Conservation (phyloP, 495 filamentous ascomycete genomes). For the Cenococcum geophilum region DNA sequence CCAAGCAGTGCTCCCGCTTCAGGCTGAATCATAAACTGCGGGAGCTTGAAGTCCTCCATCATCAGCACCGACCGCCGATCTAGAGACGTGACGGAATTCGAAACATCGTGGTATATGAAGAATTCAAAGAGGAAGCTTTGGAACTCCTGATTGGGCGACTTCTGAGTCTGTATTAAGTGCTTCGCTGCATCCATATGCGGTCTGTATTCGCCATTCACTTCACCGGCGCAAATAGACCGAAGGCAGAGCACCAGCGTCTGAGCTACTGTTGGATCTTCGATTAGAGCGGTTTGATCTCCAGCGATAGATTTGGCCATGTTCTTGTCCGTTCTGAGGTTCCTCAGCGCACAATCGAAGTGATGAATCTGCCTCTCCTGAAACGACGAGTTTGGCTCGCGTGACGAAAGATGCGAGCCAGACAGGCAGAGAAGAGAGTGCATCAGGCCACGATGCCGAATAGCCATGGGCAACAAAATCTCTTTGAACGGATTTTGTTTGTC, state of each 20-base stretch:
- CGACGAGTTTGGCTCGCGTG: conserved; percentile 39
- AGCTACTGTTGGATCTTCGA: conserved; percentile 49
- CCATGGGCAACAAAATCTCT: conserved; percentile 80
- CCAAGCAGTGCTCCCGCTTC: conserved; percentile 69
- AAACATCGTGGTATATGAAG: conserved; percentile 85
- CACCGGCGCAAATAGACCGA: conserved; percentile 73
- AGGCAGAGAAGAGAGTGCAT: conserved; percentile 92
- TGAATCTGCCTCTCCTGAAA: conserved; percentile 48
- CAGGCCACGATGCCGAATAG: conserved; percentile 71
- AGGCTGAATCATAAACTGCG: conserved; percentile 67
- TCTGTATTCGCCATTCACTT: conserved; percentile 69
- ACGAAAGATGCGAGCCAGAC: conserved; percentile 70
- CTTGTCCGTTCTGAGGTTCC: conserved; percentile 46
- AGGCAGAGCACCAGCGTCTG: conserved; percentile 78
- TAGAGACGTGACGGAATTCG: conserved; percentile 69
- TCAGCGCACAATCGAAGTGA: conserved; percentile 54
- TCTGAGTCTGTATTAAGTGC: conserved; percentile 56
- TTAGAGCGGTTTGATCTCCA: conserved; percentile 47
- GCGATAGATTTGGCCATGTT: conserved; percentile 38
- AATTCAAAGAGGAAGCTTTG: conserved; percentile 80
- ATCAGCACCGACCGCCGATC: conserved; percentile 51
- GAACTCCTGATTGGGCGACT: conserved; percentile 34
- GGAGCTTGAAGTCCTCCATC: conserved; percentile 57
- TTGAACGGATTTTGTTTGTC: conserved; percentile 86
- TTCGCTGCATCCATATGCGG: conserved; percentile 74